A percentile compares a stretch with the other conserved stretches of the same genome.
These are phyloP conservation scores for Microcera coccophila DNA, from an alignment of 2,329 filamentous ascomycete species.

Conservation along the genomic window DNA sequence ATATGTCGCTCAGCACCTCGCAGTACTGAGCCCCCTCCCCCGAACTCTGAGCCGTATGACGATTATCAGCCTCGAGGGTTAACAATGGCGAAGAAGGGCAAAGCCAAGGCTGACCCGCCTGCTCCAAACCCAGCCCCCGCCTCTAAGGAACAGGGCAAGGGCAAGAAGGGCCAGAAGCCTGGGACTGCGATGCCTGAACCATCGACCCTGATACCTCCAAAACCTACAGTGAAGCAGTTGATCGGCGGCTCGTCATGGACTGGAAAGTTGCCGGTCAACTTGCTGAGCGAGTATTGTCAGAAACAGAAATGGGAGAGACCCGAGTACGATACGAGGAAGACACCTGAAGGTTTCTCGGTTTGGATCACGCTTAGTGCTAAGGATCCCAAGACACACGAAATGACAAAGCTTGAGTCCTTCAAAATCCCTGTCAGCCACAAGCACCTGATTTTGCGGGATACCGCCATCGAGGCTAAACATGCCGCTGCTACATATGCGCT, in stretches of 20 bases:
- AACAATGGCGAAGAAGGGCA: slow-evolving; percentile 51
- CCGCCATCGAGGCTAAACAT: slow-evolving; percentile 85
- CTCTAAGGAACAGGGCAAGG: slow-evolving; percentile 43
- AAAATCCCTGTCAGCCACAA: slow-evolving; percentile 73
- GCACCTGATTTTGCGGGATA: slow-evolving; percentile 70
- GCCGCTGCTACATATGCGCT: slow-evolving; percentile 89
- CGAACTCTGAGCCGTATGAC: too few species aligned
- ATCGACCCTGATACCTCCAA: slow-evolving; percentile 44
- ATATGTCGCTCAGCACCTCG: too few species aligned
- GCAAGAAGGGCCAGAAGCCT: slow-evolving; percentile 38
- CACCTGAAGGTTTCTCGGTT: slow-evolving; percentile 69
- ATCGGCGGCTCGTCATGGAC: slow-evolving; percentile 97
- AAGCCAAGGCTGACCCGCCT: slow-evolving; percentile 45
- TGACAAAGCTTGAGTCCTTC: slow-evolving; percentile 72
- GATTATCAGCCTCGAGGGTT: too few species aligned
- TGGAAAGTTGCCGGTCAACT: slow-evolving; percentile 89
- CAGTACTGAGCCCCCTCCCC: too few species aligned
- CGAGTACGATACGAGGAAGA: slow-evolving; percentile 80
- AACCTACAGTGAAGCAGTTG: slow-evolving; percentile 69
- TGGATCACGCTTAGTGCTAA: slow-evolving; percentile 72
- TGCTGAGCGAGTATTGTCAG: slow-evolving; percentile 91
- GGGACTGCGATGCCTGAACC: slow-evolving; percentile 29
- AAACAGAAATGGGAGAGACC: slow-evolving; percentile 94
- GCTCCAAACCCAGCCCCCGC: slow-evolving; percentile 29
- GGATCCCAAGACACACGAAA: slow-evolving; percentile 79